phyloP scores from a whole-genome alignment of 306 rosid species.

The Potentilla sterilis region DNA sequence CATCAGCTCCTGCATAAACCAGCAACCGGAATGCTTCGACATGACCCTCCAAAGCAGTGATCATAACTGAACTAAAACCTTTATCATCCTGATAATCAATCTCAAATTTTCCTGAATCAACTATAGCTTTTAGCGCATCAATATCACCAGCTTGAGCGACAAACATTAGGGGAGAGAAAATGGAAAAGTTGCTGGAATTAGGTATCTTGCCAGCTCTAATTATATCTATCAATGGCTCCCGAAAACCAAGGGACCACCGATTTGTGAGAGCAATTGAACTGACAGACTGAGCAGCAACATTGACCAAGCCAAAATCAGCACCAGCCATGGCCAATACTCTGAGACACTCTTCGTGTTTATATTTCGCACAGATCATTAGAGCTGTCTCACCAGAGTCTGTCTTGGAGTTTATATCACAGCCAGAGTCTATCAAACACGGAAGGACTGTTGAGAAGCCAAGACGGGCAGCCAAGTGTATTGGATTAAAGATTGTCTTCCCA shows the following conservation, averaged over 20 bases:
- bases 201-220: slow-evolving; percentile 55
- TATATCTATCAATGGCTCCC: slow-evolving; percentile 45
- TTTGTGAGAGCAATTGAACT: slow-evolving; percentile 59
- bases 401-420: slow-evolving; percentile 66
- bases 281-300: slow-evolving; percentile 58
- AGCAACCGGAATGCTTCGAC: slow-evolving; percentile 75
- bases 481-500: slow-evolving; percentile 52
- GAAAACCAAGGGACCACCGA: slow-evolving; percentile 70
- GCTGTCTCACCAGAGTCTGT: slow-evolving; percentile 78
- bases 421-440: slow-evolving; percentile 65
- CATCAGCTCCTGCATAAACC: slow-evolving; percentile 88
- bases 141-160: slow-evolving; percentile 67
- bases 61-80: slow-evolving; percentile 79
- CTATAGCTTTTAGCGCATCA: slow-evolving; percentile 63
- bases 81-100: slow-evolving; percentile 69
- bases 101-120: slow-evolving; percentile 51
- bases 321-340: slow-evolving; percentile 59
- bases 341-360: slow-evolving; percentile 64
- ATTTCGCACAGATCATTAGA: slow-evolving; percentile 66
- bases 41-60: slow-evolving; percentile 67
- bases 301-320: slow-evolving; percentile 81
- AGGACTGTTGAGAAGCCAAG: slow-evolving; percentile 55
- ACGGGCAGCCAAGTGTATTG: slow-evolving; percentile 85
- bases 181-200: slow-evolving; percentile 53
- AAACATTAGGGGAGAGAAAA: slow-evolving; percentile 57